A percentile compares a stretch with the other conserved stretches of the same genome.
phyloP scores from a whole-genome alignment of 2,329 filamentous ascomycete genomes.

The Ascochyta clinopodiicola region DNA sequence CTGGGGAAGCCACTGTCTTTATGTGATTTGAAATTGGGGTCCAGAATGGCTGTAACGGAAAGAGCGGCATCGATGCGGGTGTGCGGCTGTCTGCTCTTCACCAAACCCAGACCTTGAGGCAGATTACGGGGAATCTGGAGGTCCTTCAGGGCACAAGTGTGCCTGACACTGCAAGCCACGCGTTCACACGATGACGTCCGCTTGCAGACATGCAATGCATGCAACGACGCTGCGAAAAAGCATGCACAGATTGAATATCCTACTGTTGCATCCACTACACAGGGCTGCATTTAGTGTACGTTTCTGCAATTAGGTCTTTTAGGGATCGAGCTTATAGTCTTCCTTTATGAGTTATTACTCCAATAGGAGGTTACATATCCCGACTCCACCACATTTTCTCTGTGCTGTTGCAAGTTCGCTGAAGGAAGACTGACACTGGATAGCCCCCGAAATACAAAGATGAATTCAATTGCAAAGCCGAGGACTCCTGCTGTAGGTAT shows the following conservation, averaged over 20 bases:
- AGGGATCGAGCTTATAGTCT: too few relatives aligned
- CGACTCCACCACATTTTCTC: too few relatives aligned
- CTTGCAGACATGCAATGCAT: neutral
- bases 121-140: neutral
- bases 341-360: too few relatives aligned
- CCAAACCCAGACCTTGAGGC: neutral
- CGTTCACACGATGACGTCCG: slow-evolving; percentile 4
- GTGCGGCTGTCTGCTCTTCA: slow-evolving; percentile 2
- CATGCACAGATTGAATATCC: neutral
- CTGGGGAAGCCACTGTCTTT: slow-evolving; percentile 2
- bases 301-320: too few relatives aligned
- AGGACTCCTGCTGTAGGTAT: too few relatives aligned
- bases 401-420: too few relatives aligned
- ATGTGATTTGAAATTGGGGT: neutral
- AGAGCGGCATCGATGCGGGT: slow-evolving; percentile 9
- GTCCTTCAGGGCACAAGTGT: neutral
- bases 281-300: neutral
- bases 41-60: slow-evolving; percentile 4
- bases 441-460: too few relatives aligned
- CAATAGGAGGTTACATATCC: too few relatives aligned
- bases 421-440: too few relatives aligned
- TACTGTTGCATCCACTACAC: too few relatives aligned
- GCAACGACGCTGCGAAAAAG: neutral
- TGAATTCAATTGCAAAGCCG: too few relatives aligned
- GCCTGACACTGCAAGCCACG: slow-evolving; percentile 7